Conservation (phyloP, 768 basidiomycete species). For the Dendrothele bispora region DNA sequence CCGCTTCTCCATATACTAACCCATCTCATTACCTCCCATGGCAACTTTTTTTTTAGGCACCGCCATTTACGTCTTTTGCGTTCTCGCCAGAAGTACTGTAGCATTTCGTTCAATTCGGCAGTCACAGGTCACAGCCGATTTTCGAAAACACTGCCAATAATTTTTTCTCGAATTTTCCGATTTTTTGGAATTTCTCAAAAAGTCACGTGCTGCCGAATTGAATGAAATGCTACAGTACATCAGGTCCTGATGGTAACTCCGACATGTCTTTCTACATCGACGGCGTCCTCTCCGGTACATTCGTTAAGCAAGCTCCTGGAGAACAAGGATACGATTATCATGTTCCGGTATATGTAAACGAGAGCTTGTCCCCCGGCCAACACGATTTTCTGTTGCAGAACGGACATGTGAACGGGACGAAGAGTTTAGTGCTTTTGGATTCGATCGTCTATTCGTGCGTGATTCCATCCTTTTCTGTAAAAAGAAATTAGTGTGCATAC, state of each 20-base stretch:
- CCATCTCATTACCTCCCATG: neutral
- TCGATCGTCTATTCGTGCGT: slow-evolving; percentile 40
- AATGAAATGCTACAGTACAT: too few species aligned
- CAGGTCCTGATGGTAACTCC: slow-evolving; percentile 23
- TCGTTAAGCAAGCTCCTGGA: slow-evolving; percentile 14
- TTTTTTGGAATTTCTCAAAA: too few species aligned
- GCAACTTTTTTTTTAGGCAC: slow-evolving; percentile 32
- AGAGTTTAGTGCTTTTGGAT: slow-evolving; percentile 35
- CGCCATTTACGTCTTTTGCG: slow-evolving; percentile 44
- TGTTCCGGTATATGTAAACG: slow-evolving; percentile 32
- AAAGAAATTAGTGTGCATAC: too few species aligned
- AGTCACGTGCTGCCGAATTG: too few species aligned
- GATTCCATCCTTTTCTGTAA: neutral
- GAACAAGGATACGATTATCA: slow-evolving; percentile 27
- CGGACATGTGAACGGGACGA: slow-evolving; percentile 25
- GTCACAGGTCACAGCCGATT: too few species aligned
- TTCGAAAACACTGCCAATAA: too few species aligned
- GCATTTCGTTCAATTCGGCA: too few species aligned
- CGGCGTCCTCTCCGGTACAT: slow-evolving; percentile 22
- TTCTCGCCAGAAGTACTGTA: slow-evolving; percentile 29
- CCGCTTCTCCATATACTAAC: too few species aligned
- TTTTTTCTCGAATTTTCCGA: too few species aligned
- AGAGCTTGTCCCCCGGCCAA: slow-evolving; percentile 21
- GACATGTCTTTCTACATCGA: slow-evolving; percentile 37
- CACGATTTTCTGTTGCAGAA: slow-evolving; percentile 35